phyloP scores from a whole-genome alignment of 805 yeast genomes.

The Alloascoidea africana region DNA sequence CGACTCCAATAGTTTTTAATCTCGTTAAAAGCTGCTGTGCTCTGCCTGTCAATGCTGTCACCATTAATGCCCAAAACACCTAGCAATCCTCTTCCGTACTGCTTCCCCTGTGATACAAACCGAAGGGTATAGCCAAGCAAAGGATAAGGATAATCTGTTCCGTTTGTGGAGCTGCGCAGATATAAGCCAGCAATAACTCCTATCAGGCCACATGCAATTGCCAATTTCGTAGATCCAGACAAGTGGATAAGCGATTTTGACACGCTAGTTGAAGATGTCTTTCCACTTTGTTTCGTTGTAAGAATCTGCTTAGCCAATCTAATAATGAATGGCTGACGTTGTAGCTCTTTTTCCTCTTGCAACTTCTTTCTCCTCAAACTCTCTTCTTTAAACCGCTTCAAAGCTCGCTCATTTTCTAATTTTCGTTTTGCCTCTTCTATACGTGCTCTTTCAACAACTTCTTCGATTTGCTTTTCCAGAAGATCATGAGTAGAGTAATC shows the following conservation, averaged over 20 bases:
- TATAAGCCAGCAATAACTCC: not conserved
- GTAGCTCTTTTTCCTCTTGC: not conserved
- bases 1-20: too few species aligned
- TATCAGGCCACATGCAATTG: not conserved
- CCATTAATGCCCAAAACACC: too few species aligned
- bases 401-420: not conserved
- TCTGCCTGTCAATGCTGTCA: too few species aligned
- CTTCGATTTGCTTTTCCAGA: not conserved
- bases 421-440: not conserved
- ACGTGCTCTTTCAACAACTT: not conserved
- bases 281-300: not conserved
- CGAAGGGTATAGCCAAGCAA: too few species aligned
- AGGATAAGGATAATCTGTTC: too few species aligned
- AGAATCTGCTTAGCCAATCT: not conserved
- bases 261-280: too few species aligned
- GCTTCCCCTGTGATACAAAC: too few species aligned
- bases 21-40: too few species aligned
- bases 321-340: not conserved
- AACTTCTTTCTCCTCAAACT: slow-evolving; percentile 1
- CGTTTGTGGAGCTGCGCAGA: too few species aligned
- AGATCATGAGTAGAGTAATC: not conserved
- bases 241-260: not conserved
- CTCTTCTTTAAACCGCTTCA: not conserved
- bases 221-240: not conserved
- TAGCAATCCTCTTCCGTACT: too few species aligned